phyloP scores from a whole-genome alignment of 1,284 basidiomycete genomes.

The Malassezia globosa region DNA sequence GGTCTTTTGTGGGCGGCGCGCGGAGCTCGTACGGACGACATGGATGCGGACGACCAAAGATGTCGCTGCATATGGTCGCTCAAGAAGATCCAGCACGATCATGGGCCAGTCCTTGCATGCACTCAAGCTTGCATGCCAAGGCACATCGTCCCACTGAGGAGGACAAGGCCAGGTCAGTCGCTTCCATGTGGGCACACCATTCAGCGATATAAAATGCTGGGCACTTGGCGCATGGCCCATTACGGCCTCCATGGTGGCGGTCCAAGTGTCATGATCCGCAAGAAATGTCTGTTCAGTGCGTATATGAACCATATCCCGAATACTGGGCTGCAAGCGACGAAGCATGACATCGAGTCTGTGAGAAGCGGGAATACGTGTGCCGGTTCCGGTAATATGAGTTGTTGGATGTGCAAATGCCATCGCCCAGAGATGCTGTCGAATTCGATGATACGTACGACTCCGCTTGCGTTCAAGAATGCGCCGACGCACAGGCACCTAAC shows the following conservation, averaged over 20 bases:
- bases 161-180: no score
- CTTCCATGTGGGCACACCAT: not conserved
- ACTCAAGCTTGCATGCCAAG: no score
- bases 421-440: not conserved
- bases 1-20: no score
- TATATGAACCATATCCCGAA: not conserved
- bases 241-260: not conserved
- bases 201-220: not conserved
- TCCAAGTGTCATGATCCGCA: not conserved
- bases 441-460: not conserved
- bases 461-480: not conserved
- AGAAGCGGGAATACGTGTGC: not conserved
- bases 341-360: not conserved
- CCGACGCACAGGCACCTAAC: not conserved
- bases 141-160: not conserved
- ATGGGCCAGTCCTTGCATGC: no score
- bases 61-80: no score
- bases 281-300: not conserved
- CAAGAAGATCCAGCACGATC: no score
- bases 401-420: not conserved
- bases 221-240: not conserved
- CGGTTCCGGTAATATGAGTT: not conserved
- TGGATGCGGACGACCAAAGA: no score
- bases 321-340: not conserved
- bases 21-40: no score